Evolutionary conservation across 2,329 filamentous ascomycete species (phyloP).

Genomic region (Pseudocercospora cruenta): DNA sequence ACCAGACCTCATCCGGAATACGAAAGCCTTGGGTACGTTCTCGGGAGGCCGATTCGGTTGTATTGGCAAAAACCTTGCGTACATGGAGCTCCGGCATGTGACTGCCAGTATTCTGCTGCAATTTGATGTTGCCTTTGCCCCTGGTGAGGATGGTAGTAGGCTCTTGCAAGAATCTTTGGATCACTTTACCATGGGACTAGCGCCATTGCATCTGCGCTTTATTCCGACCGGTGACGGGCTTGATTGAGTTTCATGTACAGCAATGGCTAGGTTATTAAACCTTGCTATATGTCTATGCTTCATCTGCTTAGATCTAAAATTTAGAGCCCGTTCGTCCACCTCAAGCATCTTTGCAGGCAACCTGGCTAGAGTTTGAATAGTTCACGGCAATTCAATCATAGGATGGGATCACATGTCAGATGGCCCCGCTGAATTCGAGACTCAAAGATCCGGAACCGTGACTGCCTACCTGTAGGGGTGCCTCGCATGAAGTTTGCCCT

Average conservation of each 20-base stretch:
- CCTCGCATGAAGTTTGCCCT: too few relatives aligned
- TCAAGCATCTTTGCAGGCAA: too few relatives aligned
- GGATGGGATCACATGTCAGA: too few relatives aligned
- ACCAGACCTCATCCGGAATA: constrained; percentile 41
- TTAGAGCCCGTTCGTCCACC: too few relatives aligned
- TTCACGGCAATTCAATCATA: too few relatives aligned
- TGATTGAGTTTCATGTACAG: background rate
- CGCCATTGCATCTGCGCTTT: constrained; percentile 28
- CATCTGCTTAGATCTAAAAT: too few relatives aligned
- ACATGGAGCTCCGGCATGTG: constrained; percentile 43
- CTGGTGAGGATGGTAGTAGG: constrained; percentile 38
- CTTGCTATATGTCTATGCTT: background rate
- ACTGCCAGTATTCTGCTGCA: constrained; percentile 39
- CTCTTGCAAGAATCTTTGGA: constrained; percentile 39
- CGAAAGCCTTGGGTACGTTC: constrained; percentile 43
- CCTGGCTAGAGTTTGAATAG: too few relatives aligned
- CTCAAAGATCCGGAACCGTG: too few relatives aligned
- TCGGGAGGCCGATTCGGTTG: constrained; percentile 39
- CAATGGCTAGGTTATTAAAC: background rate
- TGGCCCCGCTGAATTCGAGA: too few relatives aligned
- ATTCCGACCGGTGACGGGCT: constrained; percentile 4
- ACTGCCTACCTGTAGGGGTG: too few relatives aligned
- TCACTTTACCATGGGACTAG: constrained; percentile 38
- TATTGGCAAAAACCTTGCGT: constrained; percentile 44
- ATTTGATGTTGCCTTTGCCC: constrained; percentile 43